Evolutionary conservation across 2,329 filamentous ascomycete genomes (phyloP), one percentile per base, ranked within the genome.

Genomic region (Neoascochyta sp.): DNA sequence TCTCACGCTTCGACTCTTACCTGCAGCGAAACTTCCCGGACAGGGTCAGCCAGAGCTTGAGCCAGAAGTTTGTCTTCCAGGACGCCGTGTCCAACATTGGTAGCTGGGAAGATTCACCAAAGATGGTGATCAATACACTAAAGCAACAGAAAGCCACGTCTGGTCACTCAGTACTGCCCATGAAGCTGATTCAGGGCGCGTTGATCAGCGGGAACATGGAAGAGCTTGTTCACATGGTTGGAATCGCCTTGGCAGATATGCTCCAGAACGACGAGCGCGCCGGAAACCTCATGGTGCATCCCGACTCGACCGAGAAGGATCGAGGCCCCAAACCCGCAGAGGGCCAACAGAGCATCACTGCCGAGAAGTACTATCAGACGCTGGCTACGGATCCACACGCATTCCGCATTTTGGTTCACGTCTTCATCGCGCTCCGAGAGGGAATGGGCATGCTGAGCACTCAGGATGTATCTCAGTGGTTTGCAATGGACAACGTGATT

Each of bases 1-100:
- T 89, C 31, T 78, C 80, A 3, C 83, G 90, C 48, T 90, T 94
- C 56, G 84, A 90, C 47, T 68, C 70, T 3, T 93, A 83, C 52
- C 66, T 86, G 33, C 65, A 77, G 39, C 66, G 66, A 13, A 67
- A 73, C 41, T 73, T 75, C 46, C 68, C 41, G 5, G 74, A 33
- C 11, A 71, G 73, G 18, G 63, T 73, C 11, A 66, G 75, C 13
- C 68, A 76, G 16, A 64, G 65, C n/a, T 57, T 79, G 26, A 69
- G 72, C 5, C 74, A 78, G 19, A 73, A 75, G 3, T 80, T 84
- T 38, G 67, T 75, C 3, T 69, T 74, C 2, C 82, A 83, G 47
- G 80, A 87, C 48, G 75, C 78, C 10, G 66, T 81, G 5, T 71
- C 79, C 35, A 77, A 78, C 37, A 72, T 81, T 38, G 77, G 78